phyloP scores from a whole-genome alignment of 1,284 basidiomycete genomes.

The Moesziomyces sp. region DNA sequence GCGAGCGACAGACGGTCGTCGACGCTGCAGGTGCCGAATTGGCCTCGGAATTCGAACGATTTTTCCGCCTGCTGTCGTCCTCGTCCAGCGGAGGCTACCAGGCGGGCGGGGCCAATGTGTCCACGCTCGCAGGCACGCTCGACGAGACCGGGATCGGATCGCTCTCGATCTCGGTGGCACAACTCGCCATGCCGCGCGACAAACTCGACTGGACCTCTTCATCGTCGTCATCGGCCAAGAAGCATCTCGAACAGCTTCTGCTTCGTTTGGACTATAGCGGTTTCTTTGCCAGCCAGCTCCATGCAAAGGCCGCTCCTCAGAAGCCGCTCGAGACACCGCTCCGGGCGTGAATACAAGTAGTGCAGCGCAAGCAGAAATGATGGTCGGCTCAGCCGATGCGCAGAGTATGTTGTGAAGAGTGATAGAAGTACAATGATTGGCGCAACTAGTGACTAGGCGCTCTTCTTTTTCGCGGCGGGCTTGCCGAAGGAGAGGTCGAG shows the following conservation, averaged over 20 bases:
- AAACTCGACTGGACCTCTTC: slow-evolving; percentile 1
- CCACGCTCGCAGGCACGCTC: slow-evolving; percentile 2
- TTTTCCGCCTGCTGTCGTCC: slow-evolving; percentile 41
- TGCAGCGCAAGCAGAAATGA: neutral
- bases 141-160: slow-evolving; percentile 34
- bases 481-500: slow-evolving; percentile 25
- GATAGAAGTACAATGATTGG: neutral
- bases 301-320: slow-evolving; percentile 10
- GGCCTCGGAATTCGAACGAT: slow-evolving; percentile 12
- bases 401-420: neutral
- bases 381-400: neutral
- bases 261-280: slow-evolving; percentile 87
- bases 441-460: neutral
- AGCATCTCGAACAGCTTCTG: slow-evolving; percentile 83
- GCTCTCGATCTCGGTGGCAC: slow-evolving; percentile 23
- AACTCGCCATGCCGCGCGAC: slow-evolving; percentile 13
- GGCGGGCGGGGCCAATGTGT: neutral
- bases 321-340: slow-evolving; percentile 17
- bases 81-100: slow-evolving; percentile 6
- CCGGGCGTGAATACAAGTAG: neutral
- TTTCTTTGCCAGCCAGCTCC: slow-evolving; percentile 72
- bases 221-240: slow-evolving; percentile 71
- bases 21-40: slow-evolving; percentile 79
- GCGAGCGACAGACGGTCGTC: slow-evolving; percentile 76
- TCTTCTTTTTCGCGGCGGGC: neutral